Base-by-base conservation (phyloP, 2,329 filamentous ascomycete species). In the Decorospora gaudefroyi region DNA sequence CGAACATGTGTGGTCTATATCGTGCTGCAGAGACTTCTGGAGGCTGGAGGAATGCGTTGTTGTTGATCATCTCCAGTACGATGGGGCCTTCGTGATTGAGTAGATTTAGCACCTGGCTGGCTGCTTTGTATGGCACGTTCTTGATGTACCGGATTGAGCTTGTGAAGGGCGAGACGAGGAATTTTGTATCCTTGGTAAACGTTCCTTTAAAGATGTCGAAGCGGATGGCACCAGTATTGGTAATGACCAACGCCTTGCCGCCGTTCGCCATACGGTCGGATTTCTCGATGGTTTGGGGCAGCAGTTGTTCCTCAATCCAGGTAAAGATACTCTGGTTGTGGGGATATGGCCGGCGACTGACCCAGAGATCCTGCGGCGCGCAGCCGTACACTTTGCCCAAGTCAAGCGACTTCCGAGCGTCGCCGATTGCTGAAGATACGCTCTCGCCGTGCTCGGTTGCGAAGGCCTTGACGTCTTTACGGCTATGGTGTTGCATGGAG, bases 171-270 rank as follows among this genome's bases (percentile, higher is more conserved):
- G 88, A 95, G 18, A 97, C 79, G 26, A 92, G 85, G 65, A 84
- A 97, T 0, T 87, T 89, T 3, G 85, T 86, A 67, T 99, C 93
- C 26, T 84, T 83, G 0, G 93, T 97, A 64, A 97, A 97, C 0
- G 85, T 77, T 0, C 93, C 93, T 68, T 92, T 84, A 77, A 96
- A 95, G 49, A 99, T 88, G 68, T 99, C 93, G 69, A 97, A 99
- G 30, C 93, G 87, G 55, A 99, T 84, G 3, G 88, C 88, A 17
- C 93, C 93, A 0, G 89, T 96, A 71, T 99, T 99, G 42, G 88
- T 78, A 36, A 97, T 82, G 19, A 86, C 84, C 8, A 97, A 73
- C 5, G 82, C 80, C 7, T 90, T 79, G 27, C 80, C 77, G 42
- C 84, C 77, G 16, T 78, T 75, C 17, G 57, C 41, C 15, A 65